Conservation (phyloP, 495 filamentous ascomycete genomes). For the Lentithecium fluviatile region DNA sequence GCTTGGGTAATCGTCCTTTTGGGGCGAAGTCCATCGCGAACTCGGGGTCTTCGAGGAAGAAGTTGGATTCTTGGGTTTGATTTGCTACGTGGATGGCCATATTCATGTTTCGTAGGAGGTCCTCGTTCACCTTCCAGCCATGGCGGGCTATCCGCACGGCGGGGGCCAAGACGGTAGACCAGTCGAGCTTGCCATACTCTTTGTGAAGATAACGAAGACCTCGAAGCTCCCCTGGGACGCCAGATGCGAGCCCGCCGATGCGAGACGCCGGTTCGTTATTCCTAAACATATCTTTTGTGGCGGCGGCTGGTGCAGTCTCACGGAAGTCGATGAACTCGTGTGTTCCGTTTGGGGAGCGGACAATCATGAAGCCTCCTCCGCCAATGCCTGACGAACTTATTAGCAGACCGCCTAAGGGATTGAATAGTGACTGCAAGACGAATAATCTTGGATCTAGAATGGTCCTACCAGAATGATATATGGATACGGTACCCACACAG, state of each 20-base stretch:
- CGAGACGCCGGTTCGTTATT: slow-evolving; percentile 44
- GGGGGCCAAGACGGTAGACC: slow-evolving; percentile 67
- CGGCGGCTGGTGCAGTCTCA: slow-evolving; percentile 77
- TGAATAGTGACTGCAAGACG: background rate
- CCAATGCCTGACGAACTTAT: slow-evolving; percentile 50
- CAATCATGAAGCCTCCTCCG: slow-evolving; percentile 85
- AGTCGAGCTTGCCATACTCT: slow-evolving; percentile 68
- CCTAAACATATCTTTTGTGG: slow-evolving; percentile 76
- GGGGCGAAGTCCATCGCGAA: slow-evolving; percentile 91
- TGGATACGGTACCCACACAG: slow-evolving; percentile 50
- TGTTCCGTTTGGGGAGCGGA: slow-evolving; percentile 59
- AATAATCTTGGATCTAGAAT: background rate
- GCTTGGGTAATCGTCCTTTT: slow-evolving; percentile 63
- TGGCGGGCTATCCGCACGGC: slow-evolving; percentile 70
- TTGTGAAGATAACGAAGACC: slow-evolving; percentile 75
- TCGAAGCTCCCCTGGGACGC: slow-evolving; percentile 77
- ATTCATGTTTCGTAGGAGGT: slow-evolving; percentile 69
- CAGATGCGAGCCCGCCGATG: slow-evolving; percentile 68
- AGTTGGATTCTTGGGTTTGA: slow-evolving; percentile 48
- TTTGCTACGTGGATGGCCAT: slow-evolving; percentile 30
- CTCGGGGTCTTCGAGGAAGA: slow-evolving; percentile 67
- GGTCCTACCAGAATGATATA: slow-evolving; percentile 62
- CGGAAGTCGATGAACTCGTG: slow-evolving; percentile 83
- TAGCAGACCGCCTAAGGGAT: background rate
- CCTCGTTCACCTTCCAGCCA: slow-evolving; percentile 70